Evolutionary conservation across 495 filamentous ascomycete genomes (phyloP).

Genomic region (Penicillium bialowiezense): DNA sequence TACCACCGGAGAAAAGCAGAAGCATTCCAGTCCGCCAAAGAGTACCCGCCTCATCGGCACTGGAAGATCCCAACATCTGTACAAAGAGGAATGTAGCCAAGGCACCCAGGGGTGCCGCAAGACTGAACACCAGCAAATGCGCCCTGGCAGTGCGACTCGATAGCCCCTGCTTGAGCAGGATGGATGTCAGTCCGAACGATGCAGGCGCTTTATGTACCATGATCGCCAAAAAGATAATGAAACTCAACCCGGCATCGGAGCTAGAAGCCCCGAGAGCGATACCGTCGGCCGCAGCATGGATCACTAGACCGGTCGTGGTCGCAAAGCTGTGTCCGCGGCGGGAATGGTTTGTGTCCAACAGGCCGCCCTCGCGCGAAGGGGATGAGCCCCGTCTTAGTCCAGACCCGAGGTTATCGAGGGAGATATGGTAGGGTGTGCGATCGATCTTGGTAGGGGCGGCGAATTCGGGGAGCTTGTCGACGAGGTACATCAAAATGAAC

Average conservation of each 20-base stretch:
- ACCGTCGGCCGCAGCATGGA: conserved; percentile 94
- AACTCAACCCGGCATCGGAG: conserved; percentile 66
- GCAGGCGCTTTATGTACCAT: conserved; percentile 98
- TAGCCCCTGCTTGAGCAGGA: conserved; percentile 83
- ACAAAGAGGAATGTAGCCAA: conserved; percentile 78
- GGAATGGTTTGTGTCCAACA: conserved; percentile 31
- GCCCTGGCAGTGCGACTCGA: conserved; percentile 80
- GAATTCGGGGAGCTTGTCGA: conserved; percentile 82
- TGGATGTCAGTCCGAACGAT: conserved; percentile 88
- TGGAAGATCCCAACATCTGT: conserved; percentile 58
- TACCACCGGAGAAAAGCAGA: conserved; percentile 88
- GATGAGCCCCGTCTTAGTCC: conserved; percentile 55
- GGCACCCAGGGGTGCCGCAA: conserved; percentile 86
- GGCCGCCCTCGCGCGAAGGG: conserved; percentile 38
- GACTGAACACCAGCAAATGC: conserved; percentile 85
- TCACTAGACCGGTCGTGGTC: conserved; percentile 90
- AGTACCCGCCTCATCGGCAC: conserved; percentile 46
- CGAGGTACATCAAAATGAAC: conserved; percentile 95
- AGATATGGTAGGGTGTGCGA: conserved; percentile 67
- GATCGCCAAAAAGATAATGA: conserved; percentile 93
- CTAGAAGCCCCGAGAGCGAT: conserved; percentile 91
- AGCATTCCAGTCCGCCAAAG: conserved; percentile 92
- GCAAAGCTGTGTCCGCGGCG: conserved; percentile 50
- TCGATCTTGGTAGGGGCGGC: conserved; percentile 53
- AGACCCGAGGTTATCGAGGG: conserved; percentile 68